Percentiles rank a stretch among this genome's conserved stretches.
Conservation (phyloP, 495 filamentous ascomycete genomes). For the Aspergillus biplanus region DNA sequence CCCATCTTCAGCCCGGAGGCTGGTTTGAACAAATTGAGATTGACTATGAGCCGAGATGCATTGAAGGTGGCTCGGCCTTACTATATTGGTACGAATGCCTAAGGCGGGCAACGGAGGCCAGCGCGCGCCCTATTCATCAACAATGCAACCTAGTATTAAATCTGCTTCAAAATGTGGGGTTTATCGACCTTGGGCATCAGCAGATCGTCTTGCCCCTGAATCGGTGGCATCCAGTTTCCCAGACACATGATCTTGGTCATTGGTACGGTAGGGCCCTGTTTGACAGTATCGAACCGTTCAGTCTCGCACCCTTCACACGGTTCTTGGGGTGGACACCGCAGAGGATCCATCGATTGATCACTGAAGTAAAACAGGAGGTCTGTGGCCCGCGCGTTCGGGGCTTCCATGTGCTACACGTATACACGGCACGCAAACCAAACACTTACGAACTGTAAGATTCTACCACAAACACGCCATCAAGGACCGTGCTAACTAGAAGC, state of each 20-base stretch:
- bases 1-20: neutral
- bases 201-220: slow-evolving; percentile 3
- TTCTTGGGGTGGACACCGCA: neutral
- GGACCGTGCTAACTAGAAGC: no score
- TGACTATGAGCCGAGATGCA: neutral
- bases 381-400: no score
- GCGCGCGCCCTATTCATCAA: neutral
- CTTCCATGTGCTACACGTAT: no score
- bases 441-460: no score
- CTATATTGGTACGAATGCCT: neutral
- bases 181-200: neutral
- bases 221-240: slow-evolving; percentile 1
- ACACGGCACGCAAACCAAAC: no score
- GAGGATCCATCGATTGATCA: neutral
- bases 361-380: no score
- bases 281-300: slow-evolving; percentile 1
- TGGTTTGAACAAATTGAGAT: neutral
- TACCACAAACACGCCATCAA: no score
- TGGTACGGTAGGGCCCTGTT: neutral
- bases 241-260: neutral
- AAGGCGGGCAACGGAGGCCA: neutral
- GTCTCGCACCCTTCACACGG: neutral
- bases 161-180: neutral
- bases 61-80: neutral
- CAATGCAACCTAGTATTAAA: neutral